A percentile compares a stretch with the other conserved stretches of the same genome.
Evolutionary conservation across 805 yeast species (phyloP).

Genomic region (Trichomonascus vanleenenianus): DNA sequence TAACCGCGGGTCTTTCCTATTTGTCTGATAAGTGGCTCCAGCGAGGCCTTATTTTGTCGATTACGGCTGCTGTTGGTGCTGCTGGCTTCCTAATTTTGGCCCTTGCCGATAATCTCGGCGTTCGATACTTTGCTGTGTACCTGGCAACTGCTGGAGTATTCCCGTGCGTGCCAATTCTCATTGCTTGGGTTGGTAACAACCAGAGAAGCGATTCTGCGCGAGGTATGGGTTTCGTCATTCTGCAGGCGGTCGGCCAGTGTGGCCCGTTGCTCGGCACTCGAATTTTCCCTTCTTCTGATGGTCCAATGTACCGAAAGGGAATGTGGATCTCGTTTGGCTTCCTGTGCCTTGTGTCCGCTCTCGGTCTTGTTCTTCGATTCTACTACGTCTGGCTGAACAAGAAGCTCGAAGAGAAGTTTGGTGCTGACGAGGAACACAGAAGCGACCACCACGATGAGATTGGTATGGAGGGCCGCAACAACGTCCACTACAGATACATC

Average conservation of each 20-base stretch:
- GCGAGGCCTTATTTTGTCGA: slow-evolving; percentile 19
- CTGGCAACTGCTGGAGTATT: slow-evolving; percentile 21
- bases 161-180: slow-evolving; percentile 18
- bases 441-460: background rate
- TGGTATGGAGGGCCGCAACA: slow-evolving; percentile 9
- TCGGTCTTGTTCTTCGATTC: slow-evolving; percentile 10
- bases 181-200: slow-evolving; percentile 22
- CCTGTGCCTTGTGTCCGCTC: slow-evolving; percentile 9
- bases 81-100: slow-evolving; percentile 22
- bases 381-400: slow-evolving; percentile 13
- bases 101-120: slow-evolving; percentile 16
- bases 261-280: slow-evolving; percentile 26
- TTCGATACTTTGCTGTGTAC: slow-evolving; percentile 24
- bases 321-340: slow-evolving; percentile 18
- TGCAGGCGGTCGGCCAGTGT: slow-evolving; percentile 25
- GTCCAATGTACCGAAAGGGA: slow-evolving; percentile 17
- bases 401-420: slow-evolving; percentile 13
- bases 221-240: slow-evolving; percentile 24
- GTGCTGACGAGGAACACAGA: slow-evolving; percentile 8
- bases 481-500: slow-evolving; percentile 15
- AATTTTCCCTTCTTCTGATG: slow-evolving; percentile 18
- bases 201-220: slow-evolving; percentile 24
- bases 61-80: slow-evolving; percentile 12
- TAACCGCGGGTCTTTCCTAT: slow-evolving; percentile 18
- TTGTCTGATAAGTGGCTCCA: slow-evolving; percentile 34